Evolutionary conservation across 352 stramenopile species (phyloP), one percentile per base, ranked within the genome.

Genomic region (Thraustotheca clavata): DNA sequence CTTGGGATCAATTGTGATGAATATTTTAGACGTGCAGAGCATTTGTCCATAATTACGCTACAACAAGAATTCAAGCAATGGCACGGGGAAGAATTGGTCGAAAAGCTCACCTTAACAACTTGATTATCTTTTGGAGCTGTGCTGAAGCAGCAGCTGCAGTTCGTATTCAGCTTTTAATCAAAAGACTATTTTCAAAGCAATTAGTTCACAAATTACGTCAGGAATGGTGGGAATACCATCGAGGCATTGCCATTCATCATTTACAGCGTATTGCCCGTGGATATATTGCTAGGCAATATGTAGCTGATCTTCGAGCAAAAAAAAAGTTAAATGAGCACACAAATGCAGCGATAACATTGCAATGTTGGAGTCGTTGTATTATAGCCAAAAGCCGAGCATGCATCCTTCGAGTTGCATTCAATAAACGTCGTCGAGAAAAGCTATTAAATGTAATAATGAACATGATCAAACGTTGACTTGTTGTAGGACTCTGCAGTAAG

Each of bases 201-300:
- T 20, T 20, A n/a, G 57, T 65, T 5, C 27, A 27, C 12, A 20
- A 22, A 14, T 9, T 6, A 8, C 38, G 38, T 18, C 31, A 31
- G 24, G 43, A 9, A 31, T 52, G 43, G 39, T 27, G 38, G 26
- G n/a, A n/a, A 11, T n/a, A 4, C 38, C 57, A 55, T 22, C 57
- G 32, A 20, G 12, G 35, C 26, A 5, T 36, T 29, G 57, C 57
- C 12, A 26, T 33, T 20, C 31, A 57, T 0, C 57, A 65, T 20
- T 16, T 65, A 26, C 57, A 65, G 38, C 57, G 57, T n/a, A 52
- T 43, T 4, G 38, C 47, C 18, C 57, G 57, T 18, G 57, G 57
- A 11, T 65, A 32, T 33, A 11, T 65, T 14, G 57, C 35, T 2
- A 40, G 57, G 7, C 38, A 36, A 27, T 12, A 27, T 7, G 20